These are phyloP conservation scores for Podila epicladia DNA, from an alignment of 192 early-diverging fungal species.

Conservation along the genomic window DNA sequence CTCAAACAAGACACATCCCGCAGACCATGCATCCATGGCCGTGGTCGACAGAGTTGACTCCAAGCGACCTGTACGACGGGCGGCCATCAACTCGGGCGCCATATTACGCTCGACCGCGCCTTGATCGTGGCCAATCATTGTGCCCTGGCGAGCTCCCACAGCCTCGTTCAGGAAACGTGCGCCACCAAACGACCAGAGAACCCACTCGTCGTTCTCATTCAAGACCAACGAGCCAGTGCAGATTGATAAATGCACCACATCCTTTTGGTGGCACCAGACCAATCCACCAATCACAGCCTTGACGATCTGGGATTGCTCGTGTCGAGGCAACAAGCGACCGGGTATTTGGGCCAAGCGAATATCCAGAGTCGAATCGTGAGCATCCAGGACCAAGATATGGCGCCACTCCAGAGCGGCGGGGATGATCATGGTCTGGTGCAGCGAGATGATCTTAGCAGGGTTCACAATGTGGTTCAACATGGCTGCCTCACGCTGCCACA, in stretches of 20 bases:
- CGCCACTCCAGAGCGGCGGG: slow-evolving; percentile 52
- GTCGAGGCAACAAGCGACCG: slow-evolving; percentile 23
- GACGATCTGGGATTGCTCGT: slow-evolving; percentile 22
- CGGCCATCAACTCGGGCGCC: slow-evolving; percentile 41
- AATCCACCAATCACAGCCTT: slow-evolving; percentile 38
- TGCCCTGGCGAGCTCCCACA: slow-evolving; percentile 37
- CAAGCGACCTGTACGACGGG: slow-evolving; percentile 14
- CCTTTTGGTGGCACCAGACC: slow-evolving; percentile 52
- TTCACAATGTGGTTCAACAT: slow-evolving; percentile 54
- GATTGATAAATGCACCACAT: slow-evolving; percentile 46
- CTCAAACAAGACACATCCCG: slow-evolving; percentile 49
- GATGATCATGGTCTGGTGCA: slow-evolving; percentile 51
- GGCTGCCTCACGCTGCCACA: slow-evolving; percentile 50
- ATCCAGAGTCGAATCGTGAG: slow-evolving; percentile 43
- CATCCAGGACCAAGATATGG: slow-evolving; percentile 45
- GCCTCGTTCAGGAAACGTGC: slow-evolving; percentile 50
- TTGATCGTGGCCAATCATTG: slow-evolving; percentile 36
- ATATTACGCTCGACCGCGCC: slow-evolving; percentile 39
- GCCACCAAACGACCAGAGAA: slow-evolving; percentile 50
- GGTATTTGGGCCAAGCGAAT: slow-evolving; percentile 24
- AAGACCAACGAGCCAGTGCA: slow-evolving; percentile 45
- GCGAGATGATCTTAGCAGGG: slow-evolving; percentile 46
- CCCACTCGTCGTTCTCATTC: slow-evolving; percentile 49
- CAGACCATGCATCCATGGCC: slow-evolving; percentile 48
- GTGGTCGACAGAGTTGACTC: slow-evolving; percentile 37